Evolutionary conservation across 2,329 filamentous ascomycete genomes (phyloP).

Genomic region (Penicillium sp.): DNA sequence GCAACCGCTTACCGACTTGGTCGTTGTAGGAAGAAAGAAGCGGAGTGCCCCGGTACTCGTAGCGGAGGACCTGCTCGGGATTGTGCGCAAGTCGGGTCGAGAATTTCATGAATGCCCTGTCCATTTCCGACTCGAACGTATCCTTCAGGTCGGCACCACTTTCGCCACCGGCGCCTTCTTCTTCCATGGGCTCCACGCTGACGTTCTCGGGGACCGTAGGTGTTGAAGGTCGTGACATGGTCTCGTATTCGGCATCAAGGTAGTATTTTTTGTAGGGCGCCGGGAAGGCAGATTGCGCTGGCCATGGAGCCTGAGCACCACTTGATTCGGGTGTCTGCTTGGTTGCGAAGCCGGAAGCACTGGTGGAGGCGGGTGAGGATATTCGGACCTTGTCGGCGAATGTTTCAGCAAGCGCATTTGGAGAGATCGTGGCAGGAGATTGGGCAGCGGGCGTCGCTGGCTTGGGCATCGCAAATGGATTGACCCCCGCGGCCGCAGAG

Average conservation of each 20-base stretch:
- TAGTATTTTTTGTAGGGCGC: slow-evolving; percentile 68
- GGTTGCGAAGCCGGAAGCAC: slow-evolving; percentile 22
- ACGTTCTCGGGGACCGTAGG: slow-evolving; percentile 46
- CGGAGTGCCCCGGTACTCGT: slow-evolving; percentile 67
- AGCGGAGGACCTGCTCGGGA: slow-evolving; percentile 74
- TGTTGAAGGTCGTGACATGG: slow-evolving; percentile 55
- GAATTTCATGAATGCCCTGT: slow-evolving; percentile 73
- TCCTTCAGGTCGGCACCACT: slow-evolving; percentile 52
- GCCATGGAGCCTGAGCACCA: slow-evolving; percentile 66
- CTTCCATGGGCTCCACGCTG: slow-evolving; percentile 38
- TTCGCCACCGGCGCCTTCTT: slow-evolving; percentile 25
- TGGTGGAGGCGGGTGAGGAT: slow-evolving; percentile 32
- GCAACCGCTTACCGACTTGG: slow-evolving; percentile 61
- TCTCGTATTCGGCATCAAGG: slow-evolving; percentile 89
- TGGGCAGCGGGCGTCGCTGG: slow-evolving; percentile 22
- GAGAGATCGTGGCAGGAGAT: slow-evolving; percentile 38
- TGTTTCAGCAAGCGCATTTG: slow-evolving; percentile 63
- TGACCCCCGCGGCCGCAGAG: slow-evolving; percentile 36
- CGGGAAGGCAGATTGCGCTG: slow-evolving; percentile 58
- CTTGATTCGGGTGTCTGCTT: slow-evolving; percentile 30
- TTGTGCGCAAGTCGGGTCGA: slow-evolving; percentile 73
- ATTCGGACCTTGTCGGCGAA: slow-evolving; percentile 66
- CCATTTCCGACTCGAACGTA: slow-evolving; percentile 68
- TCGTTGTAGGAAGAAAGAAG: slow-evolving; percentile 78
- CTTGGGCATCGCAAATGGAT: slow-evolving; percentile 55